Conservation (phyloP, 208 protist species). For the Leishmania arabica region DNA sequence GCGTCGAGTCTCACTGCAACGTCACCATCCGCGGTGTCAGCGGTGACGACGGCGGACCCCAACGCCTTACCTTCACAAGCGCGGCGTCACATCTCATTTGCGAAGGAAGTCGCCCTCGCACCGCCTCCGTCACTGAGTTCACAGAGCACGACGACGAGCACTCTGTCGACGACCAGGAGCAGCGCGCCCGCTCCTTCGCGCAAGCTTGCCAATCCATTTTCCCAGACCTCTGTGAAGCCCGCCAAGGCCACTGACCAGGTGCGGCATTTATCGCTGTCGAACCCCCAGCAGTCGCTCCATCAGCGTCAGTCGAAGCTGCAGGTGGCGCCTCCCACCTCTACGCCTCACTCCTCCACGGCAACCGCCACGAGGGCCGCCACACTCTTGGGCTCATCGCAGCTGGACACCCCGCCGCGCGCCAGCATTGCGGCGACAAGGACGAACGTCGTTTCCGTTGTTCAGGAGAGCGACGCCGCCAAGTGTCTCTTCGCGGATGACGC, state of each 20-base stretch:
- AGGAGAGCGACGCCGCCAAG: conserved; percentile 11
- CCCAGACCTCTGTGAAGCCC: conserved; percentile 9
- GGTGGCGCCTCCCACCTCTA: neutral
- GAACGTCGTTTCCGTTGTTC: neutral
- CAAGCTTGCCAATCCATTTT: conserved; percentile 55
- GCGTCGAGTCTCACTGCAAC: neutral
- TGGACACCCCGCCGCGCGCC: conserved; percentile 23
- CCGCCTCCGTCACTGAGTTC: neutral
- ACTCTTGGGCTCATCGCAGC: conserved; percentile 25
- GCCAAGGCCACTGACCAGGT: neutral
- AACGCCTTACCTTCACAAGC: conserved; percentile 2
- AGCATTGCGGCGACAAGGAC: neutral
- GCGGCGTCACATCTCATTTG: conserved; percentile 37
- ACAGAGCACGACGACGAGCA: neutral
- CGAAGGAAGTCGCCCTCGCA: neutral
- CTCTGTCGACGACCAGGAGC: neutral
- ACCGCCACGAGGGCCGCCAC: neutral
- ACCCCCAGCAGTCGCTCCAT: neutral
- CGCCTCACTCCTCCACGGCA: neutral
- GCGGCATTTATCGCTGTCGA: neutral
- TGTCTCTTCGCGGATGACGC: neutral
- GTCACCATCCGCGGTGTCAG: conserved; percentile 11
- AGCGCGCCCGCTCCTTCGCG: neutral
- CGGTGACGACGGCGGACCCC: conserved; percentile 13
- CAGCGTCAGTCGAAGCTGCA: conserved; percentile 9